Base-by-base conservation (phyloP, 805 yeast species). In the Cyberlindnera maritima region DNA sequence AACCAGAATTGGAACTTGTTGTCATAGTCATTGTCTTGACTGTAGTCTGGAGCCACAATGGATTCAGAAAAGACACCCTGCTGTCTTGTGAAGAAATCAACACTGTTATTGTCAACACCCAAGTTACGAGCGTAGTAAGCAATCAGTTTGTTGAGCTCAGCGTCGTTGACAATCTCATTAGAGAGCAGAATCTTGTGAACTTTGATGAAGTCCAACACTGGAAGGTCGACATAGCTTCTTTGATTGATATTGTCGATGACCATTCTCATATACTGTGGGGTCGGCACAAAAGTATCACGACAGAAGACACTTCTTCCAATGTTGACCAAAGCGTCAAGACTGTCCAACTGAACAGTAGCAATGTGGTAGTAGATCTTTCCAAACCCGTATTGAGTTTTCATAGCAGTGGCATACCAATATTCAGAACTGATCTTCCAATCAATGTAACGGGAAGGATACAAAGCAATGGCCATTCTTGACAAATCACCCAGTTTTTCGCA, bases 351-450 rank as follows among this genome's bases (percentile, higher is more conserved):
- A 4, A 88, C 96, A 0, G 95, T 87, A 39, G 94, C 87, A 77
- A 85, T 83, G 62, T 88, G 96, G 58, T 88, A 88, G 58, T 88
- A 88, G 17, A 88, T 76, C 62, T 89, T 86, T 2, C 96, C 96
- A 58, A 84, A 90, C 2, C 94, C 91, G 59, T 82, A 87, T 52
- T 83, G 81, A 14, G 85, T 77, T 55, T 79, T 77, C 79, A 86
- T 77, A 3, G 95, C 82, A 23, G 80, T 72, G 21, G 79, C 72
- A 59, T 88, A 88, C 96, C 96, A 88, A 62, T 81, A 80, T 62
- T 86, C 90, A 1, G 95, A 85, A 47, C 88, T 77, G 17, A 82
- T 65, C 62, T 87, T 85, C 96, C 96, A 88, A 64, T 88, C 96
- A 53, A 87, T 85, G 60, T 79, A 84, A 42, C 85, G 77, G 2